Conservation (phyloP, 2,329 filamentous ascomycete species). For the Epichloe glyceriae region DNA sequence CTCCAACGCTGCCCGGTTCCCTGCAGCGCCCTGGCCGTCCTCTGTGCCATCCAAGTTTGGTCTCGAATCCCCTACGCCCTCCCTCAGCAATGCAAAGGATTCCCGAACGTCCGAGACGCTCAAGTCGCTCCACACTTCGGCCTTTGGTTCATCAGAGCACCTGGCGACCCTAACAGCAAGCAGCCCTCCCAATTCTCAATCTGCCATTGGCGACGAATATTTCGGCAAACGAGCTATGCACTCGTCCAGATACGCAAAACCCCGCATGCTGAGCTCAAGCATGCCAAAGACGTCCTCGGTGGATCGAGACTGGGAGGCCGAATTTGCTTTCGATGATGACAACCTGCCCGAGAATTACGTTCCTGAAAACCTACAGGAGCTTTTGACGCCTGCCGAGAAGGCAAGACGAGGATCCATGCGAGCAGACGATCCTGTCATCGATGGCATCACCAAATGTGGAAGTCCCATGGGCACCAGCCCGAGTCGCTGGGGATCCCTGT, state of each 20-base stretch:
- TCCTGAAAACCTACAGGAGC: conserved; percentile 55
- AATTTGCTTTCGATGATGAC: conserved; percentile 69
- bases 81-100: conserved; percentile 50
- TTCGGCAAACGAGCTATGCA: conserved; percentile 60
- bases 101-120: conserved; percentile 49
- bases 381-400: conserved; percentile 55
- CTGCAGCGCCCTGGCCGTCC: conserved; percentile 68
- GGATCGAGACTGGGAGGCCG: conserved; percentile 50
- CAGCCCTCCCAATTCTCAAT: conserved; percentile 37
- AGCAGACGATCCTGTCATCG: conserved; percentile 36
- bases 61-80: conserved; percentile 71
- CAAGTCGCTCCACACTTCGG: conserved; percentile 52
- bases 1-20: conserved; percentile 75
- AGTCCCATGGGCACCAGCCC: conserved; percentile 47
- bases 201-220: conserved; percentile 44
- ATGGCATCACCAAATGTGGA: conserved; percentile 43
- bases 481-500: conserved; percentile 48
- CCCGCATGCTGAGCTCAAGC: conserved; percentile 57
- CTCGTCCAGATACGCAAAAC: conserved; percentile 53
- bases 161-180: conserved; percentile 36
- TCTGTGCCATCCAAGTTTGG: conserved; percentile 89
- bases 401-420: conserved; percentile 45
- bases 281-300: conserved; percentile 50
- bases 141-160: conserved; percentile 54
- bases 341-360: conserved; percentile 44